Evolutionary conservation across 2,329 filamentous ascomycete genomes (phyloP), one percentile per base, ranked within the genome.

Genomic region (Fusarium graminum): DNA sequence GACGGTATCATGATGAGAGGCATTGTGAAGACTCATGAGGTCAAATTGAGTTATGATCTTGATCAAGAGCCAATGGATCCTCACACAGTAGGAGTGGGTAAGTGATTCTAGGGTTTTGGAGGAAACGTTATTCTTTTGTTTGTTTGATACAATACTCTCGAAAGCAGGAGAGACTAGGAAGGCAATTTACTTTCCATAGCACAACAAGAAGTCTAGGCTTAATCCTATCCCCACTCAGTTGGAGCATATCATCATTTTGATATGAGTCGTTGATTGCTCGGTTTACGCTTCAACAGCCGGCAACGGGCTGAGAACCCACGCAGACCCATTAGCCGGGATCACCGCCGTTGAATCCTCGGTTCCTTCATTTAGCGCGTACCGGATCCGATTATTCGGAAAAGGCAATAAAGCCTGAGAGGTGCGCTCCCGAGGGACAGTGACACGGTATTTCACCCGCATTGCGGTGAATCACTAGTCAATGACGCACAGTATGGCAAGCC

Each of bases 21-120:
- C 11, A 59, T 65, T 14, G 32, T 65, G 6, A 45, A 44, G 10
- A 64, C 59, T 3, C 44, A 65, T 11, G 59, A 64, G n/a, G 54
- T 59, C 6, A 34, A 59, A 9, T 40, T 65, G 16, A 47, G 43
- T 10, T 59, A 52, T 17, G 49, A 59, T 29, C 12, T 19, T 16
- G 39, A 64, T 39, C 42, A 4, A 13, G 9, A 8, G 4, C 19
- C 36, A 3, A 52, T 16, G 12, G n/a, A 9, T 4, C 17, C n/a
- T 7, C 34, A 29, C 19, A 9, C 11, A 1, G 40, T 9, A 11
- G 34, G 34, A 2, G n/a, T 36, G 34, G n/a, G 9, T 8, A 36
- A n/a, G 16, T 36, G 16, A 17, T 16, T 9, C 6, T 16, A n/a
- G 7, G 32, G 14, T n/a, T 3, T n/a, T 10, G 5, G n/a, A 4